A percentile compares a stretch with the other conserved stretches of the same genome.
These are phyloP conservation scores for Thuidium tamariscinum DNA, from an alignment of 225 moss, liverwort and hornwort species.

Conservation along the genomic window DNA sequence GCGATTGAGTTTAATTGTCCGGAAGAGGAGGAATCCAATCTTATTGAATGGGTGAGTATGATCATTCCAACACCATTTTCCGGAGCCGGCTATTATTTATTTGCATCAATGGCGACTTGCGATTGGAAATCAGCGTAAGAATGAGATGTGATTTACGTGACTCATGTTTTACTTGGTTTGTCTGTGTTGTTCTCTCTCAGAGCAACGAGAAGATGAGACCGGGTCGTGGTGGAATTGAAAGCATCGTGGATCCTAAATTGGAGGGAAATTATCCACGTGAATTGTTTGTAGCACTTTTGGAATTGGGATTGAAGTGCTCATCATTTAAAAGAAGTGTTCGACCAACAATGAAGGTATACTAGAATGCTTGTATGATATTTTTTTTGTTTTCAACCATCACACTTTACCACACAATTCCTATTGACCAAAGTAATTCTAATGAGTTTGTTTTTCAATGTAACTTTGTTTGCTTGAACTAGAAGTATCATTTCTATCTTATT, in stretches of 20 bases:
- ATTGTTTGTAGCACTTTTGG: conserved; percentile 3
- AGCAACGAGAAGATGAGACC: conserved; percentile 7
- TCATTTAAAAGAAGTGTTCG: conserved; percentile 18
- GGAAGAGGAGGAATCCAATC: conserved; percentile 19
- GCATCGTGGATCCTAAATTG: conserved; percentile 18
- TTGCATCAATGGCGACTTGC: neutral
- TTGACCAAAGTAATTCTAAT: neutral
- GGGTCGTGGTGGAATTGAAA: neutral
- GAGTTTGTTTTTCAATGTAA: neutral
- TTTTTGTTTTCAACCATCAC: neutral
- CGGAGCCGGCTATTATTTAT: neutral
- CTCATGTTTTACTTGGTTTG: neutral
- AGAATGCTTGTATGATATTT: neutral
- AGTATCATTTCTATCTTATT: neutral
- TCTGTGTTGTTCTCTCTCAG: neutral
- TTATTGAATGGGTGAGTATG: conserved; percentile 33
- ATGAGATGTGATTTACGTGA: neutral
- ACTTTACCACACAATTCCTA: too few species aligned
- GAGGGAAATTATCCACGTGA: conserved; percentile 13
- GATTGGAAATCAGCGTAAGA: neutral
- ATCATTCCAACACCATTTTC: neutral
- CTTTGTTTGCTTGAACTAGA: neutral
- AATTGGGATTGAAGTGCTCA: conserved; percentile 24
- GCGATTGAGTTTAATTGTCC: conserved; percentile 17
- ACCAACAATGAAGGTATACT: conserved; percentile 41